Percentiles rank a stretch among this genome's conserved stretches.
These are phyloP conservation scores for Ustilago curta DNA, from an alignment of 1,284 basidiomycete species.

Conservation along the genomic window DNA sequence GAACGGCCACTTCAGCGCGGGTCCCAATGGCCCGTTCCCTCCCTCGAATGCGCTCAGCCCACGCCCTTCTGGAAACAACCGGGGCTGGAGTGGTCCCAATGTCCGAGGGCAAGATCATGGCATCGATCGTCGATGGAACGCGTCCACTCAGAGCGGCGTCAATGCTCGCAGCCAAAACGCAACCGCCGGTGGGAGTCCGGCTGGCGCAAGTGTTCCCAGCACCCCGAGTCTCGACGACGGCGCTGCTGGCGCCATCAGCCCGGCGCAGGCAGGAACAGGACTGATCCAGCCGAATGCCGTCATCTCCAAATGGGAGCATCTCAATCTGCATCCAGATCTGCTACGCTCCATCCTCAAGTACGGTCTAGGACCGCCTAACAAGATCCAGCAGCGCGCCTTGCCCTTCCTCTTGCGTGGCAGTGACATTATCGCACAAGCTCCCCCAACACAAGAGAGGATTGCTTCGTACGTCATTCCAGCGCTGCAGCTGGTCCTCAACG, in stretches of 20 bases:
- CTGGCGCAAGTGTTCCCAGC: constrained; percentile 13
- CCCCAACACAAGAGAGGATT: constrained; percentile 96
- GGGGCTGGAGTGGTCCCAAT: constrained; percentile 34
- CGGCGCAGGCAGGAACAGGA: constrained; percentile 69
- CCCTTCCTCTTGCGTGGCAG: constrained; percentile 92
- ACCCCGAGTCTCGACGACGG: constrained; percentile 35
- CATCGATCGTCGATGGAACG: constrained; percentile 35
- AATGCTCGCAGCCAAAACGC: constrained; percentile 21
- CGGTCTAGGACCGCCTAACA: constrained; percentile 96
- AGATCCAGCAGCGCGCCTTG: constrained; percentile 95
- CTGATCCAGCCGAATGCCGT: constrained; percentile 82
- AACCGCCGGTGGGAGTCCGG: neutral
- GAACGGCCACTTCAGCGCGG: constrained; percentile 21
- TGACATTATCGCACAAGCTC: constrained; percentile 97
- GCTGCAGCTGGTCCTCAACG: constrained; percentile 59
- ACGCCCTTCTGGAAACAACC: constrained; percentile 35
- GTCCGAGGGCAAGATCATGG: constrained; percentile 19
- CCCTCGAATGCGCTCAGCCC: constrained; percentile 35
- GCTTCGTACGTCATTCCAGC: constrained; percentile 79
- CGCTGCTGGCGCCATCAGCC: neutral
- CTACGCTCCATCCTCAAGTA: constrained; percentile 90
- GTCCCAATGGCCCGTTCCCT: constrained; percentile 19
- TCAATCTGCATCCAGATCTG: constrained; percentile 86
- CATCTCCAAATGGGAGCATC: constrained; percentile 95
- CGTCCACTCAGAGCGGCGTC: constrained; percentile 11